Conservation (phyloP, 345 rosid genomes). For the Bruguiera parviflora region DNA sequence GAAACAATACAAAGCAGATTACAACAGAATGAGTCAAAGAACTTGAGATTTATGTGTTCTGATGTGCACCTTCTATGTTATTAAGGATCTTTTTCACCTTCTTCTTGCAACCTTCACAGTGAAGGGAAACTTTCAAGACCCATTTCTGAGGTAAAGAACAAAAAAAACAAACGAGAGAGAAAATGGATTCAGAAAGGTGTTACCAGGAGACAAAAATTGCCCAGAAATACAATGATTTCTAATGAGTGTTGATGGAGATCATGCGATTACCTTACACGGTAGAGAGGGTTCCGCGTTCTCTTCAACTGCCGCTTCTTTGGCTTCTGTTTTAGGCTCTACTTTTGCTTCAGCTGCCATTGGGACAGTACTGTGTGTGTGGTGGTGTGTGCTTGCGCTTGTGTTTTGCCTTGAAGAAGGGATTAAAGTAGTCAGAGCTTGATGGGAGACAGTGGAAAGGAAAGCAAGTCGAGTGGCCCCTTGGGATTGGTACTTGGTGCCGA, state of each 20-base stretch:
- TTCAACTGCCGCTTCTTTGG: constrained; percentile 18
- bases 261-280: constrained; percentile 50
- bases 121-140: constrained; percentile 28
- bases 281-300: constrained; percentile 39
- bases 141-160: constrained; percentile 2
- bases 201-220: background rate
- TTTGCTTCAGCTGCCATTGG: constrained; percentile 47
- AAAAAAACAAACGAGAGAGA: background rate
- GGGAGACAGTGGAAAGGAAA: constrained; percentile 11
- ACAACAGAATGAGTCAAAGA: background rate
- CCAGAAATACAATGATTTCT: background rate
- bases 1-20: background rate
- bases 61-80: constrained; percentile 22
- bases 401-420: background rate
- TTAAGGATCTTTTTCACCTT: constrained; percentile 28
- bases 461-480: constrained; percentile 18
- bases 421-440: background rate
- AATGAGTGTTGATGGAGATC: background rate
- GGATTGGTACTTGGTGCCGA: constrained; percentile 19
- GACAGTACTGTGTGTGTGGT: background rate
- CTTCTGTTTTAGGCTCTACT: background rate
- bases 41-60: background rate
- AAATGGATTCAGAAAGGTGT: background rate
- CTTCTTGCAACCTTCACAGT: constrained; percentile 31
- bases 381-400: background rate